Conservation (phyloP, 305 asterid genomes). For the Lippia alba region DNA sequence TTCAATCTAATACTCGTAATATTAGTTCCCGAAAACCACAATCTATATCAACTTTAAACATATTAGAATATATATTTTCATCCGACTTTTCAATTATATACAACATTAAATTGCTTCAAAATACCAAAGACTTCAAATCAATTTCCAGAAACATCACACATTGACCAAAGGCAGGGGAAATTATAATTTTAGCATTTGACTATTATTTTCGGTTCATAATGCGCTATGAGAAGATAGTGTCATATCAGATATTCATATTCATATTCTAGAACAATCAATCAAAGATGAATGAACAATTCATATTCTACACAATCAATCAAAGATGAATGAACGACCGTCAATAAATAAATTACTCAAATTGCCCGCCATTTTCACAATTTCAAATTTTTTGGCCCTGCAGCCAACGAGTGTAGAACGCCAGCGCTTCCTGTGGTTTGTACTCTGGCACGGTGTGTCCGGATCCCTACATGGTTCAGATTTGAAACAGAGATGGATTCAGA, state of each 20-base stretch:
- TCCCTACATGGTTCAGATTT: conserved; percentile 54
- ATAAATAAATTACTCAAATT: neutral
- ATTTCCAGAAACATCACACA: conserved; percentile 2
- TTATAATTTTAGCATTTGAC: neutral
- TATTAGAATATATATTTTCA: no score
- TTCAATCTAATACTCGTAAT: no score
- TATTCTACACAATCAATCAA: neutral
- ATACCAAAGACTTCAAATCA: neutral
- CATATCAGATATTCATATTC: neutral
- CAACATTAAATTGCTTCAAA: no score
- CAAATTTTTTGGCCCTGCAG: conserved; percentile 59
- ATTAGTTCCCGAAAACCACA: no score
- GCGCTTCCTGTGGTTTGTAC: conserved; percentile 86
- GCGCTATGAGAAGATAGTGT: neutral
- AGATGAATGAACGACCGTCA: neutral
- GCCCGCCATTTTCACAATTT: conserved; percentile 32
- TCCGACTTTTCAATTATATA: no score
- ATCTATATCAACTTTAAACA: no score
- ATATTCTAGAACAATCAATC: neutral
- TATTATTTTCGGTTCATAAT: neutral
- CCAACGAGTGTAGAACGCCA: conserved; percentile 77
- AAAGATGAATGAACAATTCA: neutral
- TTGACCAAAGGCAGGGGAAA: neutral
- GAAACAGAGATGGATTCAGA: neutral
- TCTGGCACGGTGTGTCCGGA: conserved; percentile 94